phyloP scores from a whole-genome alignment of 1,139 yeast genomes.

The Eremothecium sinecaudum region DNA sequence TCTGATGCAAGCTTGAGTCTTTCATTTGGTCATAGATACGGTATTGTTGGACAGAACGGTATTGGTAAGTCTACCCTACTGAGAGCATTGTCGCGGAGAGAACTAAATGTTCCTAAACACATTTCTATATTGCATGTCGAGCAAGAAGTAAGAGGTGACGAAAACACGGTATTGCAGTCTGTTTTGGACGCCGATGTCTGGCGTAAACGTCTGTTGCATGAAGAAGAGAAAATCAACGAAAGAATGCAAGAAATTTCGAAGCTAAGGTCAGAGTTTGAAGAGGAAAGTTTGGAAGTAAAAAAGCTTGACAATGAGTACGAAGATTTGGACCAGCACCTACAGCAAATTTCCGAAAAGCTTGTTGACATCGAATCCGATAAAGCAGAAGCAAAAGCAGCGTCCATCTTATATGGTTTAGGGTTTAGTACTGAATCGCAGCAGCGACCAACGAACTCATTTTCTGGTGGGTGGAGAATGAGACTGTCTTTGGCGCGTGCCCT shows the following conservation, averaged over 20 bases:
- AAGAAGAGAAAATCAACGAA: constrained; percentile 64
- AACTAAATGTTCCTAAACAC: constrained; percentile 85
- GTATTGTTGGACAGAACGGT: constrained; percentile 98
- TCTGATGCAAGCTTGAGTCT: constrained; percentile 81
- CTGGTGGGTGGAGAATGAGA: constrained; percentile 99
- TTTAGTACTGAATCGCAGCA: constrained; percentile 82
- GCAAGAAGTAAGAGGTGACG: constrained; percentile 94
- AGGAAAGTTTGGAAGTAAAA: constrained; percentile 67
- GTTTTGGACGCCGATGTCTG: constrained; percentile 98
- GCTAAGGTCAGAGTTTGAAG: constrained; percentile 65
- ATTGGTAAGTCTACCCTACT: constrained; percentile 94
- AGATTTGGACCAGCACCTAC: constrained; percentile 69
- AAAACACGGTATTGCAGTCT: constrained; percentile 78
- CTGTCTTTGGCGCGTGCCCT: constrained; percentile 94
- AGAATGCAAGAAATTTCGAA: constrained; percentile 66
- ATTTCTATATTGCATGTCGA: constrained; percentile 93
- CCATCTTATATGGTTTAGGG: constrained; percentile 88
- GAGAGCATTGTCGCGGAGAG: constrained; percentile 88
- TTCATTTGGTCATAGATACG: constrained; percentile 89
- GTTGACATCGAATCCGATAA: constrained; percentile 93
- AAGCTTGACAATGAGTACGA: constrained; percentile 82
- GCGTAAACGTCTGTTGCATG: constrained; percentile 80
- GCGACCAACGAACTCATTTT: constrained; percentile 77
- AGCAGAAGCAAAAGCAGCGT: constrained; percentile 95
- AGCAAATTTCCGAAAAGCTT: constrained; percentile 71